Conservation (phyloP, 768 basidiomycete genomes). For the Leccinum ochraceum region DNA sequence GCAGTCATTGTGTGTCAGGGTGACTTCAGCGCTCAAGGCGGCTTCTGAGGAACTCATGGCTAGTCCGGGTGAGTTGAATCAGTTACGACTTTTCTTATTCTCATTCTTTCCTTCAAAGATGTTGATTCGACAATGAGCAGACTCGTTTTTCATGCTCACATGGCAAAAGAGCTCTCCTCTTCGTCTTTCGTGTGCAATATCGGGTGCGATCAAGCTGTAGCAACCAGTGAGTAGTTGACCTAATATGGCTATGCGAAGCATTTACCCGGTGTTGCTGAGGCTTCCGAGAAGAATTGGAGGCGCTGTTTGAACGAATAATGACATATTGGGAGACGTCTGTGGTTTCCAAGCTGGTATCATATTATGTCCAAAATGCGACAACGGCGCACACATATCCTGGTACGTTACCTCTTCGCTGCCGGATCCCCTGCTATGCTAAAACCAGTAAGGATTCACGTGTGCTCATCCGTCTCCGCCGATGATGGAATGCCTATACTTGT, state of each 20-base stretch:
- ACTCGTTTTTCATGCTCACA: slow-evolving; percentile 50
- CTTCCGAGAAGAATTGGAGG: slow-evolving; percentile 45
- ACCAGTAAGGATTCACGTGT: slow-evolving; percentile 17
- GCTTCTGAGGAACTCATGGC: slow-evolving; percentile 33
- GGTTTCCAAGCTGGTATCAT: slow-evolving; percentile 31
- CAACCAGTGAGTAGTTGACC: slow-evolving; percentile 35
- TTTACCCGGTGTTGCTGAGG: slow-evolving; percentile 37
- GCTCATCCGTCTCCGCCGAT: slow-evolving; percentile 54
- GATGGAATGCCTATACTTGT: slow-evolving; percentile 51
- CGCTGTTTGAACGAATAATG: slow-evolving; percentile 47
- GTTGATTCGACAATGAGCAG: slow-evolving; percentile 25
- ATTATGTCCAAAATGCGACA: slow-evolving; percentile 18
- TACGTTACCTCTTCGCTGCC: slow-evolving; percentile 9
- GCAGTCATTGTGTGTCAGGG: slow-evolving; percentile 43
- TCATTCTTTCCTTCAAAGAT: slow-evolving; percentile 13
- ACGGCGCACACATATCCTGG: slow-evolving; percentile 10
- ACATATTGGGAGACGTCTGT: slow-evolving; percentile 53
- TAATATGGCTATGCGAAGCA: slow-evolving; percentile 2
- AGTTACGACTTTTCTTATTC: neutral
- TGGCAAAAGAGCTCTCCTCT: slow-evolving; percentile 49
- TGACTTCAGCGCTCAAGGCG: slow-evolving; percentile 44
- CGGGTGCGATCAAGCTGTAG: slow-evolving; percentile 41
- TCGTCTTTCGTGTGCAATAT: slow-evolving; percentile 42
- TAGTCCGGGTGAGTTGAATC: slow-evolving; percentile 37
- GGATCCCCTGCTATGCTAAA: slow-evolving; percentile 15